These are phyloP conservation scores for Staphylotrichum tortipilum DNA, from an alignment of 495 filamentous ascomycete genomes.

Conservation along the genomic window DNA sequence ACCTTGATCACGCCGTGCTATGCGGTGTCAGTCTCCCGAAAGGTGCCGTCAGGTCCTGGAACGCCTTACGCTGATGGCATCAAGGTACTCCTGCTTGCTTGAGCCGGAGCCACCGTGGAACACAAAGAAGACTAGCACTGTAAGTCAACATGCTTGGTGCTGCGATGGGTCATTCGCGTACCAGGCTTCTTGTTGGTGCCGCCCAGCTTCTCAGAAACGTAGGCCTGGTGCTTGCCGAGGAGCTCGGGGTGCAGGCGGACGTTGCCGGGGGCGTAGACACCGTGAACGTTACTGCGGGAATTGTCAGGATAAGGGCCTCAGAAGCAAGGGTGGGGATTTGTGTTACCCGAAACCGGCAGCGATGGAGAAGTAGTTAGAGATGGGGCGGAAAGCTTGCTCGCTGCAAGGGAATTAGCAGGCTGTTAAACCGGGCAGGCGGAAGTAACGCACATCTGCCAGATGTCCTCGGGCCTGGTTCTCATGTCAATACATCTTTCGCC, in stretches of 20 bases:
- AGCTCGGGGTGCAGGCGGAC: constrained; percentile 92
- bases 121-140: constrained; percentile 70
- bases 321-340: no score
- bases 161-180: neutral
- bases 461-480: constrained; percentile 64
- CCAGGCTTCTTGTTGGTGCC: constrained; percentile 66
- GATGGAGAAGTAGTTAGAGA: constrained; percentile 93
- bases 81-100: constrained; percentile 74
- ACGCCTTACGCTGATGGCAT: constrained; percentile 58
- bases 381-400: constrained; percentile 62
- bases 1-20: constrained; percentile 92
- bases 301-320: neutral
- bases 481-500: neutral
- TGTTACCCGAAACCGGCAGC: constrained; percentile 70
- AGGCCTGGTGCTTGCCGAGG: constrained; percentile 86
- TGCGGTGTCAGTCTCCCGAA: neutral
- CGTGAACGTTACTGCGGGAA: constrained; percentile 81
- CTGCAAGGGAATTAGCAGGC: constrained; percentile 3
- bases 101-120: constrained; percentile 97
- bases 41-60: neutral
- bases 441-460: constrained; percentile 59
- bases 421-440: neutral
- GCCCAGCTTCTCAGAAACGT: constrained; percentile 64
- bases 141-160: neutral
- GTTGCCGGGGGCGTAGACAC: constrained; percentile 98